Percentiles rank a stretch among this genome's conserved stretches.
Evolutionary conservation across 768 basidiomycete species (phyloP).

Genomic region (Leccinum barrowsii): DNA sequence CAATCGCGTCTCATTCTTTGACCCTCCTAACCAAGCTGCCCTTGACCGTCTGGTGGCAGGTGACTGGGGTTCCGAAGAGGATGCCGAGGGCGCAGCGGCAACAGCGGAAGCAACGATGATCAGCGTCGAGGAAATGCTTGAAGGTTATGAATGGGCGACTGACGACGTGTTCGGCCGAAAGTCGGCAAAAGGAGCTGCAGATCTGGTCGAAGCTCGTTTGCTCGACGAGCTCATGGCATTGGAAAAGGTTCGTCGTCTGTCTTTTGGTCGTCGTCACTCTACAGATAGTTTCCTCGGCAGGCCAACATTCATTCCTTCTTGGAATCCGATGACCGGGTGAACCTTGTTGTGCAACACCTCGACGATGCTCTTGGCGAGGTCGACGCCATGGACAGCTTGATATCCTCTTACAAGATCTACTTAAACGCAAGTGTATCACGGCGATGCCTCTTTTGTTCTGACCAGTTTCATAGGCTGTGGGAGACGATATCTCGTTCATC

Average conservation of each 20-base stretch:
- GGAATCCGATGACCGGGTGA: slow-evolving; percentile 91
- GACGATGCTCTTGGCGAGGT: slow-evolving; percentile 88
- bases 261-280: slow-evolving; percentile 1
- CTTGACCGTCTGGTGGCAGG: slow-evolving; percentile 66
- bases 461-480: slow-evolving; percentile 63
- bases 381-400: slow-evolving; percentile 83
- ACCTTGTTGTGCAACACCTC: slow-evolving; percentile 78
- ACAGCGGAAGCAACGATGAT: slow-evolving; percentile 77
- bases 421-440: slow-evolving; percentile 64
- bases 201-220: slow-evolving; percentile 87
- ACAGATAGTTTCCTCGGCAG: slow-evolving; percentile 27
- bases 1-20: slow-evolving; percentile 78
- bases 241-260: slow-evolving; percentile 65
- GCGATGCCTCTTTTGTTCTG: slow-evolving; percentile 7
- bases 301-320: slow-evolving; percentile 97
- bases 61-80: slow-evolving; percentile 43
- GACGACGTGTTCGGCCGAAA: slow-evolving; percentile 69
- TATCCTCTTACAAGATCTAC: slow-evolving; percentile 95
- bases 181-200: slow-evolving; percentile 70
- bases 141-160: slow-evolving; percentile 96
- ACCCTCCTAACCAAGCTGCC: slow-evolving; percentile 69
- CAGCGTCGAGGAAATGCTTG: slow-evolving; percentile 97
- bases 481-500: slow-evolving; percentile 92
- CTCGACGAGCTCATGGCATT: slow-evolving; percentile 88
- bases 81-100: slow-evolving; percentile 62